A percentile compares a stretch with the other conserved stretches of the same genome.
Conservation (phyloP, 2,329 filamentous ascomycete species). For the Colletotrichum sp. region DNA sequence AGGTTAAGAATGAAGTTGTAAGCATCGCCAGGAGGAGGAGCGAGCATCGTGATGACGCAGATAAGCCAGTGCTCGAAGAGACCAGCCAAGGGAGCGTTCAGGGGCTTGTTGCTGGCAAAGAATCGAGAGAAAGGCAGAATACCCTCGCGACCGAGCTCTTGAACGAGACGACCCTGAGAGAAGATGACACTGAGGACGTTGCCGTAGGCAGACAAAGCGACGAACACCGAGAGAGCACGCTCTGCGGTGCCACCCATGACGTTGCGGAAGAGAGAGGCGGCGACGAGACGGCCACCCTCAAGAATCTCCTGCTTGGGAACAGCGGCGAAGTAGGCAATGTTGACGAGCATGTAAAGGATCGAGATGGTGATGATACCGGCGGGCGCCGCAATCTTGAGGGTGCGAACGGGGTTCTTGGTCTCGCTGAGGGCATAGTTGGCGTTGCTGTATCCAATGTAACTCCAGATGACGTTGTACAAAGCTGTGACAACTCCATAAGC, state of each 20-base stretch:
- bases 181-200: conserved; percentile 74
- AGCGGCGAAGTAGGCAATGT: conserved; percentile 70
- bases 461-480: conserved; percentile 75
- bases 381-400: conserved; percentile 69
- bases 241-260: conserved; percentile 60
- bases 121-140: conserved; percentile 67
- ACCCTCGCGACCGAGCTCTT: conserved; percentile 70
- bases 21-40: conserved; percentile 54
- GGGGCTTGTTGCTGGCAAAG: conserved; percentile 68
- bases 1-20: conserved; percentile 42
- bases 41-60: conserved; percentile 69
- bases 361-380: conserved; percentile 63
- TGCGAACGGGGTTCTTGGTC: conserved; percentile 68
- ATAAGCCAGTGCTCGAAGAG: conserved; percentile 69
- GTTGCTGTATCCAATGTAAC: conserved; percentile 72
- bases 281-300: conserved; percentile 54
- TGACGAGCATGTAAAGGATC: conserved; percentile 69
- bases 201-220: conserved; percentile 70
- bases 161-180: conserved; percentile 69
- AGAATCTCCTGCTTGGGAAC: conserved; percentile 60
- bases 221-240: conserved; percentile 66
- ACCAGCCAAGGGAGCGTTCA: conserved; percentile 65
- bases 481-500: conserved; percentile 73
- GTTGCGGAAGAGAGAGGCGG: conserved; percentile 61
- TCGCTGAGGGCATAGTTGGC: conserved; percentile 71